Evolutionary conservation across 2,329 filamentous ascomycete species (phyloP).

Genomic region (Rachicladosporium sp.): DNA sequence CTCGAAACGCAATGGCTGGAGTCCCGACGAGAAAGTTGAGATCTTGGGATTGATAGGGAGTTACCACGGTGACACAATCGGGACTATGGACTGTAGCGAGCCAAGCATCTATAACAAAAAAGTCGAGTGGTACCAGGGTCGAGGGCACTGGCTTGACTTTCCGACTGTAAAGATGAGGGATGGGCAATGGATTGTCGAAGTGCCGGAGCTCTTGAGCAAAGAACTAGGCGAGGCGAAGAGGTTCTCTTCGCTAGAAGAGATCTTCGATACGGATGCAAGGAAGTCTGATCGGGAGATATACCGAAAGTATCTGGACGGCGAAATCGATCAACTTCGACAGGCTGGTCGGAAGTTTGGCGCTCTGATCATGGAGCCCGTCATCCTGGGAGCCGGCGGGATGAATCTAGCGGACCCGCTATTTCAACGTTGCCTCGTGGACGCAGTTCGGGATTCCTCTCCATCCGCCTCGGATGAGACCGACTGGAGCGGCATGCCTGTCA

Average conservation of each 20-base stretch:
- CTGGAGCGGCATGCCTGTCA: slow-evolving; percentile 65
- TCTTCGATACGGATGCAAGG: slow-evolving; percentile 27
- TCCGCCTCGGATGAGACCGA: slow-evolving; percentile 14
- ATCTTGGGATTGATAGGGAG: slow-evolving; percentile 65
- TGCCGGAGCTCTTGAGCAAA: slow-evolving; percentile 30
- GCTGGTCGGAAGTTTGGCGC: slow-evolving; percentile 57
- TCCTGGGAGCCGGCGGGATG: slow-evolving; percentile 78
- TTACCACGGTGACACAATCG: slow-evolving; percentile 81
- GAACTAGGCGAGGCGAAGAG: slow-evolving; percentile 9
- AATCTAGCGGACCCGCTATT: slow-evolving; percentile 73
- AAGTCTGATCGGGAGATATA: slow-evolving; percentile 38
- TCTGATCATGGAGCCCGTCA: slow-evolving; percentile 66
- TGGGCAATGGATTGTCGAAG: slow-evolving; percentile 53
- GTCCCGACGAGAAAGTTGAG: slow-evolving; percentile 37
- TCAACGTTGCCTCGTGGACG: slow-evolving; percentile 56
- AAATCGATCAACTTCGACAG: slow-evolving; percentile 40
- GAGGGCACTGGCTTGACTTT: slow-evolving; percentile 69
- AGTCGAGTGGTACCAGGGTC: slow-evolving; percentile 73
- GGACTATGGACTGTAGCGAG: slow-evolving; percentile 75
- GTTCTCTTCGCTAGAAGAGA: slow-evolving; percentile 21
- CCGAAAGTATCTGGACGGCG: slow-evolving; percentile 44
- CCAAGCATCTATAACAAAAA: slow-evolving; percentile 68
- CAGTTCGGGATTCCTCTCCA: slow-evolving; percentile 40
- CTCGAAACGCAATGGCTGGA: slow-evolving; percentile 47
- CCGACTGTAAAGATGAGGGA: slow-evolving; percentile 56